These are phyloP conservation scores for Xylaria sp. DNA, from an alignment of 2,329 filamentous ascomycete genomes.

Conservation along the genomic window DNA sequence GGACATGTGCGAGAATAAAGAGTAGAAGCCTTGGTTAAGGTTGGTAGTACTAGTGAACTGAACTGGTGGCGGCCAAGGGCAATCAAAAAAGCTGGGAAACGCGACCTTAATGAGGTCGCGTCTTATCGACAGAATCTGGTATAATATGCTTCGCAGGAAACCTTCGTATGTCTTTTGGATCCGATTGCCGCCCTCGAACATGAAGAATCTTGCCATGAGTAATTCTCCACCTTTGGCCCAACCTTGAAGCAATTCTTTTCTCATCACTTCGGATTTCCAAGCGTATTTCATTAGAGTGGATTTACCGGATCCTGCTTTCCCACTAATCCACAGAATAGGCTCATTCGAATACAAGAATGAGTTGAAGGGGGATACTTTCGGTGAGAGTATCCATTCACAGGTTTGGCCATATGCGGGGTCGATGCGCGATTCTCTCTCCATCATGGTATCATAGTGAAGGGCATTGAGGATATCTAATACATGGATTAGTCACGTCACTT, in stretches of 20 bases:
- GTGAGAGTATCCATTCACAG: slow-evolving; percentile 51
- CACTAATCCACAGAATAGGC: slow-evolving; percentile 47
- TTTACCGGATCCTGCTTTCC: slow-evolving; percentile 54
- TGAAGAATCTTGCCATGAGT: slow-evolving; percentile 46
- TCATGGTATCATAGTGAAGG: slow-evolving; percentile 41
- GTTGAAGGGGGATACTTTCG: slow-evolving; percentile 32
- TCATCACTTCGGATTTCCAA: slow-evolving; percentile 37
- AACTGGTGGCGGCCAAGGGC: slow-evolving; percentile 39
- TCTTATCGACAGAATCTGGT: slow-evolving; percentile 41
- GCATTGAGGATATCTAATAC: slow-evolving; percentile 40
- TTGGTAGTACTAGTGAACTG: slow-evolving; percentile 40
- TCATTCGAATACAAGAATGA: slow-evolving; percentile 33
- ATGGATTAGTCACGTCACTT: background rate
- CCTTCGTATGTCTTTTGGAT: slow-evolving; percentile 50
- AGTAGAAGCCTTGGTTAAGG: slow-evolving; percentile 40
- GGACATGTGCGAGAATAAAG: slow-evolving; percentile 41
- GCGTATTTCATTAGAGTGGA: slow-evolving; percentile 55
- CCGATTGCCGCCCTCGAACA: slow-evolving; percentile 47
- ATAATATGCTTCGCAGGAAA: slow-evolving; percentile 46
- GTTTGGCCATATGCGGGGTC: slow-evolving; percentile 47
- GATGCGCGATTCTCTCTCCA: slow-evolving; percentile 44
- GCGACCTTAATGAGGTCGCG: slow-evolving; percentile 42
- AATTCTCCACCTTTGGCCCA: slow-evolving; percentile 44
- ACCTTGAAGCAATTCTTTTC: slow-evolving; percentile 34
- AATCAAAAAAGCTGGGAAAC: slow-evolving; percentile 41